phyloP scores from a whole-genome alignment of 768 basidiomycete species.

The Russula sp. region DNA sequence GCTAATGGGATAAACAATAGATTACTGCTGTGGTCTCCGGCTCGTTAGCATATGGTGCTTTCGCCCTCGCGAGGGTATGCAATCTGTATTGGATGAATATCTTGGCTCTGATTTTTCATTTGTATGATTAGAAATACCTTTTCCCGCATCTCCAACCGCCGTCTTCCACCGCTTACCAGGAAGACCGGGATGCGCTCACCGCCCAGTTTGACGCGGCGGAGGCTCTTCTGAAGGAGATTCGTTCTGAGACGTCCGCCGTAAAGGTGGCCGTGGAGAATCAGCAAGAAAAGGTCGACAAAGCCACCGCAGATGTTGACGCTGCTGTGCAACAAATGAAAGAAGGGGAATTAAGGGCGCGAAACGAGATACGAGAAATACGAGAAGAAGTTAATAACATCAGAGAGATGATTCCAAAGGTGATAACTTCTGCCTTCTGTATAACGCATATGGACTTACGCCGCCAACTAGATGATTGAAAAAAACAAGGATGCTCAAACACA shows the following conservation, averaged over 20 bases:
- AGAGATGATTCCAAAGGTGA: conserved; percentile 90
- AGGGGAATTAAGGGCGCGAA: conserved; percentile 72
- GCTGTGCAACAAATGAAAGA: conserved; percentile 74
- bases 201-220: conserved; percentile 91
- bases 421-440: conserved; percentile 28
- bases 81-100: conserved; percentile 1
- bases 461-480: conserved; percentile 85
- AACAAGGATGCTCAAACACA: conserved; percentile 82
- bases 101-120: conserved; percentile 8
- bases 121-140: conserved; percentile 71
- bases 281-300: conserved; percentile 64
- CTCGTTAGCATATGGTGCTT: conserved; percentile 73
- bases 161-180: conserved; percentile 81
- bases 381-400: conserved; percentile 88
- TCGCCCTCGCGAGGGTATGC: conserved; percentile 72
- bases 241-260: conserved; percentile 70
- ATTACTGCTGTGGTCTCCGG: conserved; percentile 93
- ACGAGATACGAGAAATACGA: conserved; percentile 88
- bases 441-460: conserved; percentile 7
- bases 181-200: conserved; percentile 77
- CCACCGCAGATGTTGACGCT: conserved; percentile 66
- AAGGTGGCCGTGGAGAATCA: conserved; percentile 74
- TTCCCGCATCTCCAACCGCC: conserved; percentile 90
- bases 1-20: conserved; percentile 42
- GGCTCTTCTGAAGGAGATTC: conserved; percentile 74